Percentiles rank a stretch among this genome's conserved stretches.
These are phyloP conservation scores for Podaxis rugospora DNA, from an alignment of 768 basidiomycete genomes.

Conservation along the genomic window DNA sequence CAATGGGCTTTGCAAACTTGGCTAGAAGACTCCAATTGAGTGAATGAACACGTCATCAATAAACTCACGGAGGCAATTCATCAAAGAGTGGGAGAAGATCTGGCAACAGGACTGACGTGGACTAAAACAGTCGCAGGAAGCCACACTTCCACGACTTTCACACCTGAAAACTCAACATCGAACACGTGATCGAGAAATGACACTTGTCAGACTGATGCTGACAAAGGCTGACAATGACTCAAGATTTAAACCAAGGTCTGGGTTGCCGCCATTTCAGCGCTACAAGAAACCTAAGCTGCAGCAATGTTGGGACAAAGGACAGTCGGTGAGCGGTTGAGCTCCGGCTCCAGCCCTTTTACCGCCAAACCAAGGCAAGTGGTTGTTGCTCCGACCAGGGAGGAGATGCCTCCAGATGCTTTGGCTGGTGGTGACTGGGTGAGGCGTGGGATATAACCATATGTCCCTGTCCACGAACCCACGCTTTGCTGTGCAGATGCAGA, in stretches of 20 bases:
- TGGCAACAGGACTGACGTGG: background rate
- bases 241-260: background rate
- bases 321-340: too few relatives aligned
- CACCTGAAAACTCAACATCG: background rate
- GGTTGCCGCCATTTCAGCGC: background rate
- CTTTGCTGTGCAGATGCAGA: background rate
- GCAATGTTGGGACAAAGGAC: too few relatives aligned
- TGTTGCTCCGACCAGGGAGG: too few relatives aligned
- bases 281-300: background rate
- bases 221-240: background rate
- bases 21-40: background rate
- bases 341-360: too few relatives aligned
- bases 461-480: background rate
- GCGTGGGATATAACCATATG: background rate
- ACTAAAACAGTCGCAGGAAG: constrained; percentile 5
- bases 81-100: background rate
- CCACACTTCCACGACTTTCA: background rate
- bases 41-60: constrained; percentile 4
- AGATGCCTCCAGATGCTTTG: background rate
- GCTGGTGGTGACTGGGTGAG: background rate
- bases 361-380: too few relatives aligned
- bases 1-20: background rate
- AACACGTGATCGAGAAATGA: background rate
- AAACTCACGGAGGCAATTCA: constrained; percentile 2
- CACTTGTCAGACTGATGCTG: background rate